These are phyloP conservation scores for Cryptosporidium canis DNA, from an alignment of 169 alveolate species.

Conservation along the genomic window DNA sequence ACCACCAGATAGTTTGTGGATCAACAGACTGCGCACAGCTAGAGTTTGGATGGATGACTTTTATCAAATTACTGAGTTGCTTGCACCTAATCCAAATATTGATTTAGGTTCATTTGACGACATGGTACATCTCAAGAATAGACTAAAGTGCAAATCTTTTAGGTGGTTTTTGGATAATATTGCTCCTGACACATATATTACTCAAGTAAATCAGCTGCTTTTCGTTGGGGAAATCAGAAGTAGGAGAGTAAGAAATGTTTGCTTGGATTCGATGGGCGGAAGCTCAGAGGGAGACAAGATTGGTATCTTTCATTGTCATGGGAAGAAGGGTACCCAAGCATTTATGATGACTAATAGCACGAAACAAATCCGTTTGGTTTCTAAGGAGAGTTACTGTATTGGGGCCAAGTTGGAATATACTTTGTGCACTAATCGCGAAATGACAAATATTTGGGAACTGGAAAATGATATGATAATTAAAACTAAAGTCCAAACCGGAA, in stretches of 20 bases:
- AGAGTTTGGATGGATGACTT: conserved; percentile 76
- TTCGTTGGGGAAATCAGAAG: conserved; percentile 61
- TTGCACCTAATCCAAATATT: conserved; percentile 48
- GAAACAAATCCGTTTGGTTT: conserved; percentile 16
- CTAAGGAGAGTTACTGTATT: conserved; percentile 42
- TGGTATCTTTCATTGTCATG: conserved; percentile 54
- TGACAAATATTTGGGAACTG: conserved; percentile 20
- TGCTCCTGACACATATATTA: conserved; percentile 62
- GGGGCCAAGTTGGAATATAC: not conserved
- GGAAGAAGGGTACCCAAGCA: conserved; percentile 68
- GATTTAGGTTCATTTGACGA: conserved; percentile 45
- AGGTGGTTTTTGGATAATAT: conserved; percentile 75
- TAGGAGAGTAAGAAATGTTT: not conserved
- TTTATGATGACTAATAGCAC: conserved; percentile 46
- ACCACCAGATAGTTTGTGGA: conserved; percentile 74
- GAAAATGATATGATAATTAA: conserved; percentile 21
- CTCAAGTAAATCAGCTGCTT: conserved; percentile 23
- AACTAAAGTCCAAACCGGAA: not conserved
- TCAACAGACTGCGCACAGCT: conserved; percentile 77
- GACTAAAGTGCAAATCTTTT: conserved; percentile 74
- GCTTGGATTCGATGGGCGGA: conserved; percentile 67
- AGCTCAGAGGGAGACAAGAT: not conserved
- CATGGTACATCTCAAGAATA: conserved; percentile 72
- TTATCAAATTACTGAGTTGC: conserved; percentile 70
- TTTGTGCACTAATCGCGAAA: conserved; percentile 15